Evolutionary conservation across 177 flowering plant species (phyloP).

Genomic region (Vitis hybrid): DNA sequence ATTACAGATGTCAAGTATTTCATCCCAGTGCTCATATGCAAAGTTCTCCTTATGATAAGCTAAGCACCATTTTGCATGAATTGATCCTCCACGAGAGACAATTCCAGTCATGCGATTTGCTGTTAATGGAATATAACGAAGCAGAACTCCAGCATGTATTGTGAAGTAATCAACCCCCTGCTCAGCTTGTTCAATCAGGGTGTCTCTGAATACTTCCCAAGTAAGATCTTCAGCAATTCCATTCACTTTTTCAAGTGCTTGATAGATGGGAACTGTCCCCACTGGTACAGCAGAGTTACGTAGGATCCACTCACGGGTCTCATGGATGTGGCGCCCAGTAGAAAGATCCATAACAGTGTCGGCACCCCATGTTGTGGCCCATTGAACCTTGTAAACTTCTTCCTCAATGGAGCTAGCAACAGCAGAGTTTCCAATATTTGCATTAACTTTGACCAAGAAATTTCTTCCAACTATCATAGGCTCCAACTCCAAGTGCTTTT

Average conservation of each 20-base stretch:
- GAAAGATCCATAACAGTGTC: conserved; percentile 99
- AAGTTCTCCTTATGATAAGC: conserved; percentile 97
- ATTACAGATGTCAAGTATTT: conserved; percentile 93
- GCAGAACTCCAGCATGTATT: conserved; percentile 96
- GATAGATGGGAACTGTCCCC: conserved; percentile 98
- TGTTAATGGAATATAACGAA: conserved; percentile 91
- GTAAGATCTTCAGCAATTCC: conserved; percentile 93
- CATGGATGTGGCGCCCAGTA: conserved; percentile 98
- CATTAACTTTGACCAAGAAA: conserved; percentile 95
- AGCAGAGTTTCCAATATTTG: conserved; percentile 98
- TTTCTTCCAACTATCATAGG: conserved; percentile 98
- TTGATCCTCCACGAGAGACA: conserved; percentile 99
- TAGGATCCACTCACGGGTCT: conserved; percentile 98
- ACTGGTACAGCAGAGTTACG: conserved; percentile 97
- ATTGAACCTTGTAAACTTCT: conserved; percentile 96
- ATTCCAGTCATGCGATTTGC: conserved; percentile 99
- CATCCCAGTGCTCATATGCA: conserved; percentile 99
- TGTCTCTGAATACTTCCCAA: conserved; percentile 94
- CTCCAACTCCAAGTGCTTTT: conserved; percentile 93
- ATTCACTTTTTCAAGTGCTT: conserved; percentile 96
- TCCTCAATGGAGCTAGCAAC: conserved; percentile 97
- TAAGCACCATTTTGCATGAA: conserved; percentile 99
- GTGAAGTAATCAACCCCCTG: conserved; percentile 99
- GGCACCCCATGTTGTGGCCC: conserved; percentile 99
- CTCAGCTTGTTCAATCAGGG: conserved; percentile 97